These are phyloP conservation scores for Fusarium penzigii DNA, from an alignment of 2,329 filamentous ascomycete genomes.

Conservation along the genomic window DNA sequence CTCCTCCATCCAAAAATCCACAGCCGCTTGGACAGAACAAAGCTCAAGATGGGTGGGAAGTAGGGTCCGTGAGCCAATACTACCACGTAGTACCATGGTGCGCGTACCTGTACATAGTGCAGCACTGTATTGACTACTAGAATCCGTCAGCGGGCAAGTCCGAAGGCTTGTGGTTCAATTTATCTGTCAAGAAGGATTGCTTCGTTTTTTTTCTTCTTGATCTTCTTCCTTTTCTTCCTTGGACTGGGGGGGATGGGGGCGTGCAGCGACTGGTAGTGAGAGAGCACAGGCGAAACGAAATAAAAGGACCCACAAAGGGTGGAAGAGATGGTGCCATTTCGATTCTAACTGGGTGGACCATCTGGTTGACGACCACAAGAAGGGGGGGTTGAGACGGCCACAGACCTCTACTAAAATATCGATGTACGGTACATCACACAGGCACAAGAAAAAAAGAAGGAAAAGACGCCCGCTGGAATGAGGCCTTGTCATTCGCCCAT, in stretches of 20 bases:
- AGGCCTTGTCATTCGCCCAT: background rate
- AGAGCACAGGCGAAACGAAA: too few species aligned
- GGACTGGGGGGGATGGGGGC: background rate
- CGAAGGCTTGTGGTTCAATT: background rate
- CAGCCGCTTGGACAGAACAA: background rate
- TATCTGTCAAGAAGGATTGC: background rate
- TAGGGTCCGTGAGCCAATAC: background rate
- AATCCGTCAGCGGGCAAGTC: constrained; percentile 6
- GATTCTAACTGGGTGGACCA: too few species aligned
- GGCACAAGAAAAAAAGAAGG: background rate
- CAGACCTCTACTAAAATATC: constrained; percentile 16
- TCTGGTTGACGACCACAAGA: too few species aligned
- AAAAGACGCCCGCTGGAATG: constrained; percentile 16
- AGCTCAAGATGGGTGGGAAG: background rate
- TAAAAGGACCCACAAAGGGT: too few species aligned
- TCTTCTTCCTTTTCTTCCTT: background rate
- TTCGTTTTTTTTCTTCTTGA: too few species aligned
- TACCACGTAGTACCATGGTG: background rate
- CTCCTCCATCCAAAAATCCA: background rate
- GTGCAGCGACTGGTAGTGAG: background rate
- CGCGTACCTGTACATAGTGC: background rate
- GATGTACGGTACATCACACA: constrained; percentile 8
- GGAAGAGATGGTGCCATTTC: too few species aligned
- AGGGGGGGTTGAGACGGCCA: background rate
- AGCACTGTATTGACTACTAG: background rate